A percentile compares a stretch with the other conserved stretches of the same genome.
Conservation (phyloP, 495 filamentous ascomycete genomes). For the Usnea hakonensis region DNA sequence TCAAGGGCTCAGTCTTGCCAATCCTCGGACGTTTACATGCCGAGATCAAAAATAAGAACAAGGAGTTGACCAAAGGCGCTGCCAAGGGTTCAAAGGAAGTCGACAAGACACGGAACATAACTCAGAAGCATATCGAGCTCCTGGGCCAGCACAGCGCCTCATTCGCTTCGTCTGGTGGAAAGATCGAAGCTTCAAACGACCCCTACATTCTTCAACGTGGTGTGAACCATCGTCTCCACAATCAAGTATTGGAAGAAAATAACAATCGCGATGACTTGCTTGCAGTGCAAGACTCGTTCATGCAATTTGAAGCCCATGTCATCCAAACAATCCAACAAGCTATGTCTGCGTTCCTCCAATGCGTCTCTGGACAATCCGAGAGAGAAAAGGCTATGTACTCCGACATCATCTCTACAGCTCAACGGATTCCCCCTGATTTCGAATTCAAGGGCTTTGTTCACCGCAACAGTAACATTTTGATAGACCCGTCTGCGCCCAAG, state of each 20-base stretch:
- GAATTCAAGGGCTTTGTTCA: constrained; percentile 81
- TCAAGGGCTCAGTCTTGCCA: constrained; percentile 76
- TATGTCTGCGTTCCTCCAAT: constrained; percentile 69
- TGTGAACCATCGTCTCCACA: constrained; percentile 73
- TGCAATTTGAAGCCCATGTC: constrained; percentile 79
- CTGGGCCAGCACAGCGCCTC: constrained; percentile 73
- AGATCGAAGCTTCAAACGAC: constrained; percentile 61
- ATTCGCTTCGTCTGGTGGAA: constrained; percentile 62
- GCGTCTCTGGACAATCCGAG: constrained; percentile 72
- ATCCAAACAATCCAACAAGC: constrained; percentile 73
- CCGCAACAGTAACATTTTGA: constrained; percentile 61
- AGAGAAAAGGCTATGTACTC: constrained; percentile 68
- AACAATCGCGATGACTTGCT: constrained; percentile 86
- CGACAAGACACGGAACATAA: constrained; percentile 74
- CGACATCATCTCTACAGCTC: constrained; percentile 70
- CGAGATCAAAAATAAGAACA: constrained; percentile 91
- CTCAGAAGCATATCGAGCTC: constrained; percentile 94
- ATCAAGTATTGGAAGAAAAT: constrained; percentile 91
- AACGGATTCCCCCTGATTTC: constrained; percentile 79
- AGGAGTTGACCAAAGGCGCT: constrained; percentile 79
- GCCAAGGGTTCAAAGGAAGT: constrained; percentile 81
- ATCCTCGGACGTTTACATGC: constrained; percentile 84
- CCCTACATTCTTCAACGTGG: constrained; percentile 82
- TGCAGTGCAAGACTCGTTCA: constrained; percentile 79
- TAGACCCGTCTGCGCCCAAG: constrained; percentile 67